phyloP scores from a whole-genome alignment of 2,329 filamentous ascomycete genomes.

The Trichoderma lentiforme region DNA sequence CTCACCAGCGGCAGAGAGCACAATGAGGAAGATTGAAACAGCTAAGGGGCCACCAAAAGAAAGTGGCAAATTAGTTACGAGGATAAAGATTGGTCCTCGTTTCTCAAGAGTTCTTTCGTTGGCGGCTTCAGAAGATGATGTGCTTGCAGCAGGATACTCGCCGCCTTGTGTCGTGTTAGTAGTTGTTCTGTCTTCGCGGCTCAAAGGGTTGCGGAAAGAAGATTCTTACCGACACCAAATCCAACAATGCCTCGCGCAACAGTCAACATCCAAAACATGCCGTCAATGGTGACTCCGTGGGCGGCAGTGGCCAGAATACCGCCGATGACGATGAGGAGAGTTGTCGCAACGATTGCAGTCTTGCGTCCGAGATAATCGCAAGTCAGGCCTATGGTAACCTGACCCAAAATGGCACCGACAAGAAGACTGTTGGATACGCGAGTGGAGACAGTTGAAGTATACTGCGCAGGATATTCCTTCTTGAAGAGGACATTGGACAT shows the following conservation, averaged over 20 bases:
- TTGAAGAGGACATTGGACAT: conserved; percentile 33
- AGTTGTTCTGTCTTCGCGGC: background rate
- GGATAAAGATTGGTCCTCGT: conserved; percentile 42
- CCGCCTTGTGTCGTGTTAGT: conserved; percentile 26
- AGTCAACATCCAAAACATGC: conserved; percentile 54
- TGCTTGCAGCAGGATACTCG: conserved; percentile 47
- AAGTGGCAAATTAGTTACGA: conserved; percentile 42
- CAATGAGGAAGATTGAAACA: conserved; percentile 45
- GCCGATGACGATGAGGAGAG: conserved; percentile 45
- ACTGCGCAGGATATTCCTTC: conserved; percentile 34
- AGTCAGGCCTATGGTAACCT: conserved; percentile 40
- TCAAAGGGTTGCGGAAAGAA: background rate
- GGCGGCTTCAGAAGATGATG: conserved; percentile 45
- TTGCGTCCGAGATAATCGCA: conserved; percentile 49
- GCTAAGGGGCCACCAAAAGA: conserved; percentile 35
- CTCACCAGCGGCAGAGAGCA: conserved; percentile 37
- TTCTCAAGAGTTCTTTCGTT: conserved; percentile 42
- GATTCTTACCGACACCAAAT: conserved; percentile 38
- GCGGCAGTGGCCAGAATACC: conserved; percentile 45
- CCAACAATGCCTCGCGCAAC: conserved; percentile 47
- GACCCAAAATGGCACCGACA: conserved; percentile 42
- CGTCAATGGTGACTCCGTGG: conserved; percentile 42
- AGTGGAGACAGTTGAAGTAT: conserved; percentile 37
- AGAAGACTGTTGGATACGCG: conserved; percentile 37
- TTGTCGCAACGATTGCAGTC: conserved; percentile 45